Conservation (phyloP, 1,139 yeast species). For the Diutina neorugosa region DNA sequence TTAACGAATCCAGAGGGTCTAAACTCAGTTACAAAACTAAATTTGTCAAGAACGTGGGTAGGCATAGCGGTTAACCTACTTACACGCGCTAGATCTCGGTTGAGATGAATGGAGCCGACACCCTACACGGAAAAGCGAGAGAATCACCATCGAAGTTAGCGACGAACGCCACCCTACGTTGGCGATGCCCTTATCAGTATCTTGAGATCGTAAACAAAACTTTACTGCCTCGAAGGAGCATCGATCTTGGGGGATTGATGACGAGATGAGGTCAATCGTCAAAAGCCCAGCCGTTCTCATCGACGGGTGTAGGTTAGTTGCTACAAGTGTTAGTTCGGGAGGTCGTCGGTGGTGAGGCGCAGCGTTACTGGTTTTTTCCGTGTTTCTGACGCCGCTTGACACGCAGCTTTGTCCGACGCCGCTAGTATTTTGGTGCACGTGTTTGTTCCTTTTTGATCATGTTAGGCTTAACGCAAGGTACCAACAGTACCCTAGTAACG, state of each 20-base stretch:
- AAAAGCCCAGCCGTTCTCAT: too few species aligned
- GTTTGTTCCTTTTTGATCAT: neutral
- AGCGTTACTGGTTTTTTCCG: neutral
- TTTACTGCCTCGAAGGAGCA: neutral
- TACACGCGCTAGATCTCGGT: neutral
- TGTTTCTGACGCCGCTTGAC: neutral
- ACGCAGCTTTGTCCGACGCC: neutral
- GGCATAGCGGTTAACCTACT: neutral
- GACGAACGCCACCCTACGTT: neutral
- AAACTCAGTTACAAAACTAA: too few species aligned
- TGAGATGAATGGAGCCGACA: neutral
- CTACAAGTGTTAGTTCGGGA: too few species aligned
- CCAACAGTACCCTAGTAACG: neutral
- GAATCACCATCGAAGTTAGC: neutral
- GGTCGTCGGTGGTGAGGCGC: neutral
- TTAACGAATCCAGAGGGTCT: too few species aligned
- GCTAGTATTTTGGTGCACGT: neutral
- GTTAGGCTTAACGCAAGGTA: neutral
- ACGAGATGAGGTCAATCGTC: too few species aligned
- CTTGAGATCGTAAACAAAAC: neutral
- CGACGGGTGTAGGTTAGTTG: too few species aligned
- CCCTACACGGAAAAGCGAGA: neutral
- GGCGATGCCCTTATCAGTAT: neutral
- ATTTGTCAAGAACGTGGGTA: neutral
- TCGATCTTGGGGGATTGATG: neutral